These are phyloP conservation scores for Phaffomyces thermotolerans DNA, from an alignment of 805 yeast genomes.

Conservation along the genomic window DNA sequence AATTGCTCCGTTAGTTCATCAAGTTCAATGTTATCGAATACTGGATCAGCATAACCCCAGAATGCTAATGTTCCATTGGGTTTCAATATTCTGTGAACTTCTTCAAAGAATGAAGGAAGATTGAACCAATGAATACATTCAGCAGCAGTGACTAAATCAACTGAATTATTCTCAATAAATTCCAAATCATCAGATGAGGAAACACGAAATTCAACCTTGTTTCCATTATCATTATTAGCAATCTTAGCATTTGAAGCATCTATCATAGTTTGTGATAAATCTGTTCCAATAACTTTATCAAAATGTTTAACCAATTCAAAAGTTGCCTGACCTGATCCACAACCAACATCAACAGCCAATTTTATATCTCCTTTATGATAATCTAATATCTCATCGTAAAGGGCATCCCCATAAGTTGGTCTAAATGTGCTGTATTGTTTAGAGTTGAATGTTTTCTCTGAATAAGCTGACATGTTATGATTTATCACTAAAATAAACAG, in stretches of 20 bases:
- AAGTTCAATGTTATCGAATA: conserved; percentile 47
- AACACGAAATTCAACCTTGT: conserved; percentile 13
- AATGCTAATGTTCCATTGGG: conserved; percentile 63
- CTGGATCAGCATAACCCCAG: conserved; percentile 77
- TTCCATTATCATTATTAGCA: conserved; percentile 9
- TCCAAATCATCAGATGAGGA: conserved; percentile 21
- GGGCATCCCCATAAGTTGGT: conserved; percentile 55
- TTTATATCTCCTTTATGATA: conserved; percentile 35
- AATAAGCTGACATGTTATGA: conserved; percentile 52
- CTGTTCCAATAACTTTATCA: conserved; percentile 53
- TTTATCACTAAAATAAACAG: too few species aligned
- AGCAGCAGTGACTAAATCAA: conserved; percentile 70
- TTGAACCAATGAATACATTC: conserved; percentile 87
- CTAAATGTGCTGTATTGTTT: conserved; percentile 48
- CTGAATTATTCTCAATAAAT: conserved; percentile 30
- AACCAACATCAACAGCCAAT: conserved; percentile 63
- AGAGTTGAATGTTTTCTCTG: conserved; percentile 45
- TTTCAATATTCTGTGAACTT: conserved; percentile 42
- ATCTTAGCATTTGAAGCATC: conserved; percentile 30
- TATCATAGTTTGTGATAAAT: conserved; percentile 53
- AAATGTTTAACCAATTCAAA: conserved; percentile 40
- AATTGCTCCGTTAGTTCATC: conserved; percentile 47
- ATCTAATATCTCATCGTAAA: conserved; percentile 35
- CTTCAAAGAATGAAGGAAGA: conserved; percentile 43
- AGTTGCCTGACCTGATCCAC: conserved; percentile 76